Percentiles rank a stretch among this genome's conserved stretches.
phyloP scores from a whole-genome alignment of 1,284 basidiomycete species.

The Ustilago vetiveriae region DNA sequence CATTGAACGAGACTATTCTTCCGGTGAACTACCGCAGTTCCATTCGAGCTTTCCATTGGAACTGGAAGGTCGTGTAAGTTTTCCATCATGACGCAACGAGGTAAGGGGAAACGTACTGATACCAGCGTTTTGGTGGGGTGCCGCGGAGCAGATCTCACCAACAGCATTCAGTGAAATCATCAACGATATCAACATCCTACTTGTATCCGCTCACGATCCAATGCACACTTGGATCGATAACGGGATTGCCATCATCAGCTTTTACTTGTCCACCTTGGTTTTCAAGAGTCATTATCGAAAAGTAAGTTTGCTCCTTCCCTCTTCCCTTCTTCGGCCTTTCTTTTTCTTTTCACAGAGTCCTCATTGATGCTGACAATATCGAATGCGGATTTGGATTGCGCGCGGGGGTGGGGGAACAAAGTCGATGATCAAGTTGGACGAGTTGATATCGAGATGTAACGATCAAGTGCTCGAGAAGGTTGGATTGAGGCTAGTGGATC shows the following conservation, averaged over 20 bases:
- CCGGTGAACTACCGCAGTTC: constrained; percentile 81
- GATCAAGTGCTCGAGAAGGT: constrained; percentile 77
- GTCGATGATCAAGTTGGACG: constrained; percentile 79
- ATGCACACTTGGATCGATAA: constrained; percentile 49
- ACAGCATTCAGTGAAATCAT: constrained; percentile 47
- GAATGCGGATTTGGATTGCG: background rate
- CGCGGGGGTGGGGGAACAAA: constrained; percentile 65
- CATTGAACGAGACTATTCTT: constrained; percentile 81
- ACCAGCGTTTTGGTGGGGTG: no score
- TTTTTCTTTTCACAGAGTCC: no score
- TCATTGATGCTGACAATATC: no score
- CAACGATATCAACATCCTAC: constrained; percentile 55
- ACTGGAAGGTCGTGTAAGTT: constrained; percentile 78
- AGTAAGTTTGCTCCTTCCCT: constrained; percentile 71
- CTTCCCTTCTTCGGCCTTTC: no score
- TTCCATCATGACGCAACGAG: no score
- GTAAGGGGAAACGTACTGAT: no score
- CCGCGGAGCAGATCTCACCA: constrained; percentile 44
- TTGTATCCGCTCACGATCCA: constrained; percentile 46
- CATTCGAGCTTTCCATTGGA: constrained; percentile 81
- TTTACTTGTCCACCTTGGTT: constrained; percentile 70
- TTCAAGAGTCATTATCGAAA: constrained; percentile 78
- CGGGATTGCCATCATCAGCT: constrained; percentile 34
- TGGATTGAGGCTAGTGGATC: constrained; percentile 83
- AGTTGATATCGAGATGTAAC: constrained; percentile 76